Conservation (phyloP, 106 monocot species). For the Allium cepa region DNA sequence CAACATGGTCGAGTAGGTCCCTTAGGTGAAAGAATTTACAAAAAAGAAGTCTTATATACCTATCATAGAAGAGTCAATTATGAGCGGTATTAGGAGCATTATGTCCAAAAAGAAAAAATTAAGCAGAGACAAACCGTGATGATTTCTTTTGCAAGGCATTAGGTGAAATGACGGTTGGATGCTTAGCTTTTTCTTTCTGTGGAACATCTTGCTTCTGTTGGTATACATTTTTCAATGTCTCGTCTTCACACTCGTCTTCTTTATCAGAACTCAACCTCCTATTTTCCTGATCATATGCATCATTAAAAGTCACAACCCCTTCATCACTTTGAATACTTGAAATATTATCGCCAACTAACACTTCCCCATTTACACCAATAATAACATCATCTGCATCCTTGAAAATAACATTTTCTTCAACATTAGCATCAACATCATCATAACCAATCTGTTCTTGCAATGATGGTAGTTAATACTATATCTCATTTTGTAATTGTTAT, state of each 20-base stretch:
- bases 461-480: not conserved
- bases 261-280: conserved; percentile 31
- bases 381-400: conserved; percentile 10
- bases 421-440: conserved; percentile 29
- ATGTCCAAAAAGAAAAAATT: conserved; percentile 58
- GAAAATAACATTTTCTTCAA: conserved; percentile 15
- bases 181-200: conserved; percentile 56
- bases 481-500: too few relatives aligned
- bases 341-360: conserved; percentile 19
- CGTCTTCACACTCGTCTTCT: conserved; percentile 48
- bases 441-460: conserved; percentile 26
- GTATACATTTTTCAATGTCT: conserved; percentile 33
- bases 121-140: conserved; percentile 92
- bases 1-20: too few relatives aligned
- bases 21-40: too few relatives aligned
- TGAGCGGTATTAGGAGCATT: too few relatives aligned
- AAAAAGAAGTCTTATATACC: too few relatives aligned
- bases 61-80: too few relatives aligned
- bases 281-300: conserved; percentile 44
- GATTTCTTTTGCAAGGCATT: conserved; percentile 84
- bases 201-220: conserved; percentile 62
- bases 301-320: conserved; percentile 21
- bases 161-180: conserved; percentile 34
- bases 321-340: conserved; percentile 23
- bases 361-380: conserved; percentile 34